Conservation (phyloP, 441 rosid species). For the Populus tomentosa region DNA sequence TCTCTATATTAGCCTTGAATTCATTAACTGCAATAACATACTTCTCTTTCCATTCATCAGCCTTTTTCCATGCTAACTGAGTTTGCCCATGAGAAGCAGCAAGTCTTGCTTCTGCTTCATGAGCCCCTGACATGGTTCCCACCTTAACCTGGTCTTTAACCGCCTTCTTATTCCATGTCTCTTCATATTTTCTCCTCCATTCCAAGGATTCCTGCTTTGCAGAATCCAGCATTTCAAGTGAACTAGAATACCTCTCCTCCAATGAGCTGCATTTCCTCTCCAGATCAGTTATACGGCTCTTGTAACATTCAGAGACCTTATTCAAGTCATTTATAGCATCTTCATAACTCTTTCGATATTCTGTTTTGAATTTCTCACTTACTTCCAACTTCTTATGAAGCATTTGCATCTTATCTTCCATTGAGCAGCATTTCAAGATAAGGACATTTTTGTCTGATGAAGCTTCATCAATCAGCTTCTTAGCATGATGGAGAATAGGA, state of each 20-base stretch:
- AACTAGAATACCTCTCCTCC: conserved; percentile 21
- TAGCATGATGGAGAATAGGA: conserved; percentile 10
- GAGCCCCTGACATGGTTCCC: conserved; percentile 66
- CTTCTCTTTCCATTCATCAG: conserved; percentile 92
- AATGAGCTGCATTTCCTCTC: conserved; percentile 7
- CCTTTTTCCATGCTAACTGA: conserved; percentile 82
- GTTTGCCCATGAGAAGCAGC: conserved; percentile 94
- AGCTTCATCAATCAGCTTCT: conserved; percentile 16
- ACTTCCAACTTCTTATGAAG: conserved; percentile 17
- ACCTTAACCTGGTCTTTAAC: conserved; percentile 18
- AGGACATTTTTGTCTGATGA: neutral
- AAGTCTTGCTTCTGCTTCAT: conserved; percentile 94
- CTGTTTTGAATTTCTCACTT: conserved; percentile 17
- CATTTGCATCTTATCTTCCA: conserved; percentile 13
- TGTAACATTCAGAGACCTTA: conserved; percentile 16
- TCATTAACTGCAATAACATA: conserved; percentile 84
- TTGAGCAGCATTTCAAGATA: conserved; percentile 8
- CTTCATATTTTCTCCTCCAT: conserved; percentile 20
- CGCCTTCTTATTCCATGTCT: conserved; percentile 3
- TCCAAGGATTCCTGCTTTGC: conserved; percentile 16
- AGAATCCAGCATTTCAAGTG: conserved; percentile 20
- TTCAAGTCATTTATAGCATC: conserved; percentile 20
- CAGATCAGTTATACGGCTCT: conserved; percentile 12
- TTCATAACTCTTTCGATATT: conserved; percentile 16
- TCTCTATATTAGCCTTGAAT: conserved; percentile 84